These are phyloP conservation scores for Eucalyptus rudis DNA, from an alignment of 345 rosid genomes.

Conservation along the genomic window DNA sequence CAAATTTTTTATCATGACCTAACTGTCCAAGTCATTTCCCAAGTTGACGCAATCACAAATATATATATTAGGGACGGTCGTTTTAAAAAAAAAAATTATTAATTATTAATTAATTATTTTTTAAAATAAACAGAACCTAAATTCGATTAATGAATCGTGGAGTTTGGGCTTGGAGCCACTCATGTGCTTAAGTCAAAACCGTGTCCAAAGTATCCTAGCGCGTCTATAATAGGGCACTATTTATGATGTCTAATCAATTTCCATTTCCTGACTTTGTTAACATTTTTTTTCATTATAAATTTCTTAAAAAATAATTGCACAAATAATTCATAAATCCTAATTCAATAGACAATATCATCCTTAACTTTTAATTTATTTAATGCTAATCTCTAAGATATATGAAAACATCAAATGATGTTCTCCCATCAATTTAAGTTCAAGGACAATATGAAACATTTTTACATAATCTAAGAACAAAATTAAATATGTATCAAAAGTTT, in stretches of 20 bases:
- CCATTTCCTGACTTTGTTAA: background rate
- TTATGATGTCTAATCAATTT: background rate
- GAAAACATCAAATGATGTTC: too few relatives aligned
- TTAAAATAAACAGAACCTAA: background rate
- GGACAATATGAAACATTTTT: too few relatives aligned
- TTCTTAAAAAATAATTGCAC: background rate
- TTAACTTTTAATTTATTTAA: too few relatives aligned
- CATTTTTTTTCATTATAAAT: background rate
- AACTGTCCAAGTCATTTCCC: background rate
- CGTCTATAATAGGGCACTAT: background rate
- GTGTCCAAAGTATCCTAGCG: background rate
- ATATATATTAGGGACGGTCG: too few relatives aligned
- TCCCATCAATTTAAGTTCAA: background rate
- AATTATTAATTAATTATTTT: too few relatives aligned
- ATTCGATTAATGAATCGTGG: background rate
- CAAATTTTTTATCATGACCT: background rate
- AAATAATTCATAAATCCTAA: background rate
- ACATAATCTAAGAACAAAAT: fast-evolving
- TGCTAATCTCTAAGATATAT: too few relatives aligned
- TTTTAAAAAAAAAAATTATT: fast-evolving
- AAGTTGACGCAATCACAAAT: too few relatives aligned
- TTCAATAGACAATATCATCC: too few relatives aligned
- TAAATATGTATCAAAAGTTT: fast-evolving
- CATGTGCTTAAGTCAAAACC: background rate
- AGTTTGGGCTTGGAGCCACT: background rate